Conservation (phyloP, 169 alveolate species). For the Plasmodium ovale region DNA sequence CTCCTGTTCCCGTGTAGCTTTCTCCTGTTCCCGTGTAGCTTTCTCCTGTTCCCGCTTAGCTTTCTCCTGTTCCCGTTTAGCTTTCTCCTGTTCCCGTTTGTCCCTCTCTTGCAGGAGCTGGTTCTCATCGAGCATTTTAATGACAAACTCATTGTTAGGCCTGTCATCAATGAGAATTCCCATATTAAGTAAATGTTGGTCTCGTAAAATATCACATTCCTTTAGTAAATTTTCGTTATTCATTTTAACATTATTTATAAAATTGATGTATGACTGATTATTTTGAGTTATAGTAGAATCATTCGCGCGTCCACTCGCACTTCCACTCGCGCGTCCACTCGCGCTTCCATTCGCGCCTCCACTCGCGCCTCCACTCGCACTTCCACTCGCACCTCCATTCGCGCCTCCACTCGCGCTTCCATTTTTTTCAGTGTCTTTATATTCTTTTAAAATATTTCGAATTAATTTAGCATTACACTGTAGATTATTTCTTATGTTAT, state of each 20-base stretch:
- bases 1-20: background rate
- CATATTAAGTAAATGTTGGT: slow-evolving; percentile 90
- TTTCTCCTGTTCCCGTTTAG: slow-evolving; percentile 79
- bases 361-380: no score
- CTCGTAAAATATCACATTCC: slow-evolving; percentile 94
- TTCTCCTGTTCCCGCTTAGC: background rate
- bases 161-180: slow-evolving; percentile 95
- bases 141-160: slow-evolving; percentile 88
- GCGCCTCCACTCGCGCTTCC: no score
- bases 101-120: slow-evolving; percentile 83
- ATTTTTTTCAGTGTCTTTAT: no score
- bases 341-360: no score
- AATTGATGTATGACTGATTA: slow-evolving; percentile 73
- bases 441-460: slow-evolving; percentile 77
- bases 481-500: slow-evolving; percentile 70
- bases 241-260: slow-evolving; percentile 45
- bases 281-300: slow-evolving; percentile 78
- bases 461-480: slow-evolving; percentile 78
- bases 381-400: slow-evolving; percentile 76
- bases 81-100: slow-evolving; percentile 83
- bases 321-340: slow-evolving; percentile 73
- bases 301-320: slow-evolving; percentile 77
- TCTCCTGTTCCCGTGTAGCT: no score
- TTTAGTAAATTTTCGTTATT: slow-evolving; percentile 83
- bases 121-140: slow-evolving; percentile 88